Evolutionary conservation across 805 yeast species (phyloP).

Genomic region (Cyberlindnera xylosilytica): DNA sequence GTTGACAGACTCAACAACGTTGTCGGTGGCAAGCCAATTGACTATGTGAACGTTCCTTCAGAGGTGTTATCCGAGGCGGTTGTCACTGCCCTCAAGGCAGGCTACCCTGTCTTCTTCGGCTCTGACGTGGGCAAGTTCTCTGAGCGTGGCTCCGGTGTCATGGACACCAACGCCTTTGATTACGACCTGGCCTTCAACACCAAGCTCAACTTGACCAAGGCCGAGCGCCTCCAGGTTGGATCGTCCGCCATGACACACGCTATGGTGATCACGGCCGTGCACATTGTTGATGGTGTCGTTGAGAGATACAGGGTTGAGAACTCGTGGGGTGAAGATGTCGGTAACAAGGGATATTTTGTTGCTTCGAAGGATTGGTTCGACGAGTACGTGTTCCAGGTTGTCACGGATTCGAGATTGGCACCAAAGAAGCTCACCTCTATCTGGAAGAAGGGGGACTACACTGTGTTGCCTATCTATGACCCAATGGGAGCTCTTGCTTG

Average conservation of each 20-base stretch:
- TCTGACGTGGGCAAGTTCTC: constrained; percentile 73
- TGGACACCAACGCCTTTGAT: constrained; percentile 68
- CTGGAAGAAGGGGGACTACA: constrained; percentile 43
- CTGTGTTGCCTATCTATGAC: constrained; percentile 66
- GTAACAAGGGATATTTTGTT: constrained; percentile 61
- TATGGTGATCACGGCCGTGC: constrained; percentile 79
- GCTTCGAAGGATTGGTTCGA: constrained; percentile 70
- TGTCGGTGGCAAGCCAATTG: constrained; percentile 61
- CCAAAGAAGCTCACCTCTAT: constrained; percentile 37
- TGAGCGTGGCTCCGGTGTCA: constrained; percentile 58
- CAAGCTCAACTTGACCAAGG: constrained; percentile 50
- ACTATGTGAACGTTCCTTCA: constrained; percentile 64
- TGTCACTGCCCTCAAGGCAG: constrained; percentile 59
- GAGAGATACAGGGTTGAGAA: constrained; percentile 69
- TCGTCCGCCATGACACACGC: constrained; percentile 85
- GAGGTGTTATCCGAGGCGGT: constrained; percentile 55
- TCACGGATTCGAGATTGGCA: constrained; percentile 48
- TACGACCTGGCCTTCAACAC: constrained; percentile 56
- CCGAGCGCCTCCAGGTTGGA: constrained; percentile 62
- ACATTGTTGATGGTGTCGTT: constrained; percentile 63
- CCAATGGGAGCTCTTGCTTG: constrained; percentile 58
- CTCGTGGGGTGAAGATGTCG: constrained; percentile 68
- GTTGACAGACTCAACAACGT: constrained; percentile 76
- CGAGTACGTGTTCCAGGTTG: constrained; percentile 70
- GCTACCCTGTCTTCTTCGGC: constrained; percentile 84